Evolutionary conservation across 805 yeast species (phyloP).

Genomic region (Candida piceae): DNA sequence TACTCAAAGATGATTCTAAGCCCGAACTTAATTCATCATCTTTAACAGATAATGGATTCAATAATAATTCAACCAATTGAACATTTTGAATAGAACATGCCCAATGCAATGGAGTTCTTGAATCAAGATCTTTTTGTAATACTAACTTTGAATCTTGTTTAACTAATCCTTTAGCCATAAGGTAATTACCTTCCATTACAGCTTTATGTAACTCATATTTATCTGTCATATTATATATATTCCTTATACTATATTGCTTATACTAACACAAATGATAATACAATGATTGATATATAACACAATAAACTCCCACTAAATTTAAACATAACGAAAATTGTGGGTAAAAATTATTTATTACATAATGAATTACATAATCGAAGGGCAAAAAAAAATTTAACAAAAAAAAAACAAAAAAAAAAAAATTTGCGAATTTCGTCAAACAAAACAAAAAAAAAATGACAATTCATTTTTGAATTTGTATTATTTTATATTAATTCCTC

Average conservation of each 20-base stretch:
- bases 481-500: too few species aligned
- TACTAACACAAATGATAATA: too few species aligned
- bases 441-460: too few species aligned
- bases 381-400: too few species aligned
- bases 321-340: too few species aligned
- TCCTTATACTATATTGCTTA: too few species aligned
- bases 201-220: constrained; percentile 51
- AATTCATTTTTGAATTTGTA: too few species aligned
- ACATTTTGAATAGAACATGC: constrained; percentile 63
- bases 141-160: constrained; percentile 45
- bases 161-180: constrained; percentile 47
- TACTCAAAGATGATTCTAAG: too few species aligned
- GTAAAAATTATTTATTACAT: background rate
- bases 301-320: too few species aligned
- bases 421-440: too few species aligned
- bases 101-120: constrained; percentile 84
- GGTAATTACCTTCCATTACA: constrained; percentile 53
- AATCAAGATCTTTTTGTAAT: constrained; percentile 57
- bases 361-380: background rate
- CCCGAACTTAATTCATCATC: background rate
- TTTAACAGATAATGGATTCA: constrained; percentile 31
- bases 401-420: background rate
- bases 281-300: too few species aligned
- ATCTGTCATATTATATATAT: too few species aligned
- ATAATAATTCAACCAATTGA: constrained; percentile 45